A percentile compares a stretch with the other conserved stretches of the same genome.
Conservation (phyloP, 2,329 filamentous ascomycete species). For the Dothistroma septosporum region DNA sequence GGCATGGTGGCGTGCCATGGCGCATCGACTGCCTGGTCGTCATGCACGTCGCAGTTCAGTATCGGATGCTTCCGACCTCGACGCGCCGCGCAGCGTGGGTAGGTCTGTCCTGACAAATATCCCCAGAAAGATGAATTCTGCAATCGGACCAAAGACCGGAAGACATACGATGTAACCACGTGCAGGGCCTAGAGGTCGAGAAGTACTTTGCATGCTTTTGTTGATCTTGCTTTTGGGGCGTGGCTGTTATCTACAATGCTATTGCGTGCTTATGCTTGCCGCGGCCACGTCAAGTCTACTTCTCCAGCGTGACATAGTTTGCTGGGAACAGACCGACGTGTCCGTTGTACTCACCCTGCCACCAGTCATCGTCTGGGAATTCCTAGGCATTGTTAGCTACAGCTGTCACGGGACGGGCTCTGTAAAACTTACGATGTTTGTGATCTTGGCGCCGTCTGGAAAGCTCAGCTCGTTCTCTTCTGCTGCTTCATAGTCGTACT, state of each 20-base stretch:
- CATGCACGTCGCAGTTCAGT: not conserved
- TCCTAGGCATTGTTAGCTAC: conserved; percentile 52
- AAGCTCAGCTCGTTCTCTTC: conserved; percentile 88
- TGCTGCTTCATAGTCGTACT: conserved; percentile 95
- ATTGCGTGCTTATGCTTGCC: not conserved
- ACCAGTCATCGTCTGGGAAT: conserved; percentile 99
- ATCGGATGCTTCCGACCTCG: not conserved
- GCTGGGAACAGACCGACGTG: conserved; percentile 73
- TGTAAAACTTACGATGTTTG: conserved; percentile 62
- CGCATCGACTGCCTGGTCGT: not conserved
- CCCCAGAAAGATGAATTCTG: no score
- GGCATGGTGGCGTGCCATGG: not conserved
- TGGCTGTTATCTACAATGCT: not conserved
- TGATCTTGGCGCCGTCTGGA: conserved; percentile 80
- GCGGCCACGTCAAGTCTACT: conserved; percentile 31
- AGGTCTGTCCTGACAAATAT: no score
- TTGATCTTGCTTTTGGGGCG: not conserved
- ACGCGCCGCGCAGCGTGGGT: not conserved
- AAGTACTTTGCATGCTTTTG: not conserved
- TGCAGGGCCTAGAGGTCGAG: not conserved
- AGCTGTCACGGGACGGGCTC: not conserved
- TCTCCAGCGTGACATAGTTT: conserved; percentile 49
- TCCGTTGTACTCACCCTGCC: conserved; percentile 82
- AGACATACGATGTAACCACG: not conserved
- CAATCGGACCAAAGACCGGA: no score